Evolutionary conservation across 306 rosid species (phyloP), one percentile per base, ranked within the genome.

Genomic region (Echinosophora koreensis): DNA sequence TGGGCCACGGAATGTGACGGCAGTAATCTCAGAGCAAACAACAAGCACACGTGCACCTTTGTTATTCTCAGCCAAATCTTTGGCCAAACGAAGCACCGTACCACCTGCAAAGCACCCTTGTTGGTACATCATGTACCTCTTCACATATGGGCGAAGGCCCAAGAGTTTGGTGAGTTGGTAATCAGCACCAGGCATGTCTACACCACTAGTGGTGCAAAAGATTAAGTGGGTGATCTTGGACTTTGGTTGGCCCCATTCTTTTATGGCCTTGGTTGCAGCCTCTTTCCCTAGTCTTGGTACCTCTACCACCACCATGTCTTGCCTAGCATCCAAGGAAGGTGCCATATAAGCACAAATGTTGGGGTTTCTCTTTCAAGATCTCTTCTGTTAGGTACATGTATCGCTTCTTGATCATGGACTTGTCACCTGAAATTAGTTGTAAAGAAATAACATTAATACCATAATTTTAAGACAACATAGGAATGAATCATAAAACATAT

Each of bases 101-200:
- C 85, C 85, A n/a, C 82, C 85, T 0, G 78, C 82, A 46, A 70
- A 76, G 17, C 81, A 82, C 0, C 85, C 85, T 54, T 82, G 85
- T 44, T 88, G 92, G 84, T 91, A 91, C 91, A 91, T 84, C 97
- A 91, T 91, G 42, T 81, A 86, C 34, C 94, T 86, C 73, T 91
- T 91, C 7, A 91, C 94, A n/a, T 14, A 83, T 0, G 90, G 89
- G 8, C 89, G 89, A 42, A 91, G 92, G 11, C 92, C 91, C 13
- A 91, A 77, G 11, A 89, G 89, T 81, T 91, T 91, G 1, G 94
- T 88, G 77, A 91, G 92, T 39, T 88, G 94, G 59, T 86, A 89
- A 27, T 91, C 92, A 0, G 91, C 91, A 0, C 91, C 92, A 1
- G 91, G 97, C 94, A 91, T 91, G 79, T 91, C 97, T 0, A 89